Evolutionary conservation across 768 basidiomycete genomes (phyloP).

Genomic region (Baorangia bicolor): DNA sequence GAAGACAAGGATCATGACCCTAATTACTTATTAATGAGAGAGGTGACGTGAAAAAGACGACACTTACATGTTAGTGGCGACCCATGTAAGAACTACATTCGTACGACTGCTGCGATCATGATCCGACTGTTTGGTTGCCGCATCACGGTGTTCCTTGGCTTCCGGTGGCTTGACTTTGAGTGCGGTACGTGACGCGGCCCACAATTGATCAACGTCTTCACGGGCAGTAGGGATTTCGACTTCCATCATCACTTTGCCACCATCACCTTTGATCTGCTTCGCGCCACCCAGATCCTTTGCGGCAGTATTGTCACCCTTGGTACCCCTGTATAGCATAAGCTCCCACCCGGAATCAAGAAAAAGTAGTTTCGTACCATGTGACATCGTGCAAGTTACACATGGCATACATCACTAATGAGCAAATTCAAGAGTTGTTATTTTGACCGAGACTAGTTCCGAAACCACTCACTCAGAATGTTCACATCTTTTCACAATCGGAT

Average conservation of each 20-base stretch:
- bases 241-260: constrained; percentile 85
- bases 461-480: constrained; percentile 68
- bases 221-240: constrained; percentile 78
- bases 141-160: constrained; percentile 78
- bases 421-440: not conserved
- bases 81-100: constrained; percentile 81
- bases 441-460: not conserved
- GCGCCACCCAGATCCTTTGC: constrained; percentile 88
- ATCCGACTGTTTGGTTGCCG: constrained; percentile 87
- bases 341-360: not conserved
- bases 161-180: constrained; percentile 68
- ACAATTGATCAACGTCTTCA: constrained; percentile 87
- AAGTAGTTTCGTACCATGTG: constrained; percentile 48
- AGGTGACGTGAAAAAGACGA: not conserved
- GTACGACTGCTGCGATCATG: constrained; percentile 82
- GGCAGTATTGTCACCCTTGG: constrained; percentile 88
- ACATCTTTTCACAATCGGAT: constrained; percentile 44
- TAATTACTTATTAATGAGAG: constrained; percentile 21
- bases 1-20: constrained; percentile 71
- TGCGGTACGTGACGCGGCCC: constrained; percentile 72
- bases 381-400: constrained; percentile 93
- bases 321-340: constrained; percentile 56
- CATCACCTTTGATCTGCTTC: constrained; percentile 82
- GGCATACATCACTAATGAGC: constrained; percentile 74
- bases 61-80: constrained; percentile 80